Evolutionary conservation across 1,139 yeast species (phyloP).

Genomic region (Suhomyces ambrosiae): DNA sequence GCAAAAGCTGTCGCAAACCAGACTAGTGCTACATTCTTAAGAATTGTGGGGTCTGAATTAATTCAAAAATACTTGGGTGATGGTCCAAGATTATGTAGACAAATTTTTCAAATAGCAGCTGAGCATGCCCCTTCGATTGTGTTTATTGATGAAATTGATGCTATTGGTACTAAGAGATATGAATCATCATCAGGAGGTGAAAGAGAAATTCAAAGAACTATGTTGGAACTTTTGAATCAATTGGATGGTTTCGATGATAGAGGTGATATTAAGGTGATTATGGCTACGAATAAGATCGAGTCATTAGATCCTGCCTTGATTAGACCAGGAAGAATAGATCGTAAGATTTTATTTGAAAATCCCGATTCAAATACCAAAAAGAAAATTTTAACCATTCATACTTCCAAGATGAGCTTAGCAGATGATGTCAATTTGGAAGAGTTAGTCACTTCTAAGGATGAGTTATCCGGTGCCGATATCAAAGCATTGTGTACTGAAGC

Average conservation of each 20-base stretch:
- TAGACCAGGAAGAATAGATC: slow-evolving; percentile 98
- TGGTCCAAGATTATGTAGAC: slow-evolving; percentile 94
- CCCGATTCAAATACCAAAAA: slow-evolving; percentile 93
- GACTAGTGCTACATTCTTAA: slow-evolving; percentile 91
- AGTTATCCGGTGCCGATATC: slow-evolving; percentile 96
- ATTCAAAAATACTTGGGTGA: slow-evolving; percentile 97
- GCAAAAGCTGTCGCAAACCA: slow-evolving; percentile 99
- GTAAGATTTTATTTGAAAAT: slow-evolving; percentile 94
- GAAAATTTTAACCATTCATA: slow-evolving; percentile 91
- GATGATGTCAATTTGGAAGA: slow-evolving; percentile 89
- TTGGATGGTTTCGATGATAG: slow-evolving; percentile 98
- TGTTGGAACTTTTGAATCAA: slow-evolving; percentile 95
- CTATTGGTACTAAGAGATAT: slow-evolving; percentile 96
- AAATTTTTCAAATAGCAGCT: slow-evolving; percentile 93
- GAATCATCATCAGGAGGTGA: slow-evolving; percentile 97
- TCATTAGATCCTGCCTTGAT: slow-evolving; percentile 95
- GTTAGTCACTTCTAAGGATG: slow-evolving; percentile 90
- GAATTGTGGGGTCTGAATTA: slow-evolving; percentile 96
- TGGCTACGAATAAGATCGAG: slow-evolving; percentile 98
- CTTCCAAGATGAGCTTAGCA: slow-evolving; percentile 90
- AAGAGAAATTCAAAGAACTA: slow-evolving; percentile 96
- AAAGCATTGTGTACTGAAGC: slow-evolving; percentile 99
- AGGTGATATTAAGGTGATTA: slow-evolving; percentile 96
- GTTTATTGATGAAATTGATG: slow-evolving; percentile 98
- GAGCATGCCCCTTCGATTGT: slow-evolving; percentile 98